Base-by-base conservation (phyloP, 352 stramenopile genomes). In the Blastocystis sp. region DNA sequence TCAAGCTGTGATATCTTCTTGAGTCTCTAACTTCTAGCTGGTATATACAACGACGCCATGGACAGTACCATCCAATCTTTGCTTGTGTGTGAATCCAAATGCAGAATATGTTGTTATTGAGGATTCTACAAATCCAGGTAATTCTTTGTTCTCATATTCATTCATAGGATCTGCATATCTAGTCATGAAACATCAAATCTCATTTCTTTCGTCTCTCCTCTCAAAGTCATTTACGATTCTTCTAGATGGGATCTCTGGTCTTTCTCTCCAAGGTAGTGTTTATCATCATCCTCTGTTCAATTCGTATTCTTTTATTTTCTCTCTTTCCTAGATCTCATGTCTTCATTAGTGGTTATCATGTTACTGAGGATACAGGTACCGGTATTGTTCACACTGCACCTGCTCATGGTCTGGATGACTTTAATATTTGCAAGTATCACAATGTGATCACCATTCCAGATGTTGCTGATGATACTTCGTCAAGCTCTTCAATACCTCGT, bases 31-130 rank as follows among this genome's bases (percentile, higher is more conserved):
- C 21, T n/a, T 14, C 57, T 69, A 58, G 69, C 49, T 80, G 43
- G 93, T 98, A 75, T 99, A 96, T 95, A 99, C 96, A 5, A 99
- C 96, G 5, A 99, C 96, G 75, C 96, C 96, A 5, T 99, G 96
- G 96, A 98, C 96, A 27, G 96, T 99, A 78, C 96, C 95, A 35
- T 94, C 95, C 14, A 99, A 98, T 89, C 90, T 97, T 88, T 95
- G 94, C n/a, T 90, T 99, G 27, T 96, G 94, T 81, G 93, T 98
- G n/a, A 96, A 97, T 88, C 91, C 92, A 0, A 89, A 95, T 14
- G 90, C 98, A 59, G 90, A 93, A 69, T 99, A 99, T 89, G 94
- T 92, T 7, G 89, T 98, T n/a, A 93, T 98, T 9, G 67, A 89
- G 49, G 89, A 89, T 1, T 16, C 51, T 1, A 21, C 51, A 12